Evolutionary conservation across 495 filamentous ascomycete species (phyloP).

Genomic region (Xylaria cubensis): DNA sequence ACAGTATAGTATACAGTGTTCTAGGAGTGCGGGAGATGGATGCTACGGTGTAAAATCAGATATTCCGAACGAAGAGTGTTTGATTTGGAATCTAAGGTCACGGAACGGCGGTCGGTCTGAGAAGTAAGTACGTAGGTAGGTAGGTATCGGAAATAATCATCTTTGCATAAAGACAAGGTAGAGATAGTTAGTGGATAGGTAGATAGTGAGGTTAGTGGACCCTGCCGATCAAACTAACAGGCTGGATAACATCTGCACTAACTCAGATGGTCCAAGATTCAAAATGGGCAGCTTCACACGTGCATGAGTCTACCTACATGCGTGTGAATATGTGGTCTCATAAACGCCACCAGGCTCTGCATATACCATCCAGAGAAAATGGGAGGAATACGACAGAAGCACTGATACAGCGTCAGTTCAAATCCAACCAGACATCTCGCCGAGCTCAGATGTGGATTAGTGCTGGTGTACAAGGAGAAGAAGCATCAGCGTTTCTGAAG

Average conservation of each 20-base stretch:
- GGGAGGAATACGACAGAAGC: neutral
- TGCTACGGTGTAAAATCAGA: neutral
- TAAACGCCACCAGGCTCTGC: neutral
- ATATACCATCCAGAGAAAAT: neutral
- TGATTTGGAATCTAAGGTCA: slow-evolving; percentile 15
- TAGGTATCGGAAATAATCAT: neutral
- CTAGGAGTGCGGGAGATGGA: neutral
- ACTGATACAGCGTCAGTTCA: no score
- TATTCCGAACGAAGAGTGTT: neutral
- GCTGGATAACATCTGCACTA: no score
- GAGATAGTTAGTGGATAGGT: no score
- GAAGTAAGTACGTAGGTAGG: neutral
- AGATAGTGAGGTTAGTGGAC: neutral
- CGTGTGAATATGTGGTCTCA: neutral
- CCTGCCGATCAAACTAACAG: slow-evolving; percentile 10
- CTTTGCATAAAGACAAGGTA: neutral
- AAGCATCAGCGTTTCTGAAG: neutral
- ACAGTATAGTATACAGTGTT: slow-evolving; percentile 3
- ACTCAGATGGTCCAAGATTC: no score
- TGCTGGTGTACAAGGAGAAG: neutral
- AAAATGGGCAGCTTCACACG: neutral
- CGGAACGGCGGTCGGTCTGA: neutral
- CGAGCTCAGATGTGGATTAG: slow-evolving; percentile 6
- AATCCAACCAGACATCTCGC: neutral
- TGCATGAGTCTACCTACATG: neutral